Evolutionary conservation across 2,329 filamentous ascomycete genomes (phyloP), one percentile per base, ranked within the genome.

Genomic region (Neoarthrinium moseri): DNA sequence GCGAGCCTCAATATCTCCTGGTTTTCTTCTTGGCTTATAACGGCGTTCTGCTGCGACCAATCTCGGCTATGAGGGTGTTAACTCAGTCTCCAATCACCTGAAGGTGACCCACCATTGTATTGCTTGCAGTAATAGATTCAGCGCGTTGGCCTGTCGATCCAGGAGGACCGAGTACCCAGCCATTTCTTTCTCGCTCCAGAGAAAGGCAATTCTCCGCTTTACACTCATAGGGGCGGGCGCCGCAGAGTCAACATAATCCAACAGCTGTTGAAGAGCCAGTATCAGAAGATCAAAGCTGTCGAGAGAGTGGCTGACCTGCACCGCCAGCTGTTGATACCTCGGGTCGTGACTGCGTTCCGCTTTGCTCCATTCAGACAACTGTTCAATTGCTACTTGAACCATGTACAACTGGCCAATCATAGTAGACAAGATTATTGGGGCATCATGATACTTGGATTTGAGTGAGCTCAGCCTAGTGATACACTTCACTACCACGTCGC

Each of bases 371-470:
- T 18, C 27, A 18, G 49, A 47, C n/a, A 55, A 42, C 23, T 51
- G 49, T 23, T 50, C 46, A 27, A 51, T 36, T 7, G 51, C 49
- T 5, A 43, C 24, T 13, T 49, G 45, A 3, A 55, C 48, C 35
- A 51, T 55, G 38, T 48, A 45, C 10, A 55, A 45, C 21, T 55
- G 51, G 15, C 48, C 49, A 10, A 54, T 52, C 46, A 55, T 46
- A 5, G 53, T 47, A 3, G 51, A 51, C 17, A 54, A 26, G 15
- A 53, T 40, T 5, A 55, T 41, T 0, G 51, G 53, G 4, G 49
- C 51, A 27, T 51, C 41, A 12, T 52, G 44, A 33, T 48, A 55
- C 3, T 49, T 48, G 17, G 45, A 30, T 20, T 50, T 52, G 2
- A 55, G 36, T 3, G 49, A 30, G n/a, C 49, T 53, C 4, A 55